Base-by-base conservation (phyloP, 495 filamentous ascomycete species). In the Trichoderma parareesei region DNA sequence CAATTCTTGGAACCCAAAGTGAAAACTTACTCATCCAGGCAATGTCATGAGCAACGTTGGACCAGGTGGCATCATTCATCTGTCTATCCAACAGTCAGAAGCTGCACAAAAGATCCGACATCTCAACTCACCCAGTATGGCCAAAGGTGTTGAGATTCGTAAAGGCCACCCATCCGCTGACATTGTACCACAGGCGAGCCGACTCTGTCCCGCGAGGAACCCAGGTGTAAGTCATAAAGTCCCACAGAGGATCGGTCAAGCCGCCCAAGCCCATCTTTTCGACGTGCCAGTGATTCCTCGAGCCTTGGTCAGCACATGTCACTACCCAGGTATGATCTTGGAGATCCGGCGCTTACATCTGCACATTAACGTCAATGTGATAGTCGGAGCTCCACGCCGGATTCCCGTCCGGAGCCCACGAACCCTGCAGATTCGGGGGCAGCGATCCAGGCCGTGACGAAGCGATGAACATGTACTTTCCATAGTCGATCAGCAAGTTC, bases 221-320 rank as follows among this genome's bases (percentile, higher is more conserved):
- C 81, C 81, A 83, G 0, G 76, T 83, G n/a, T 82, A 69, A n/a
- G 71, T 65, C 70, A 84, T 82, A 44, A 78, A 82, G 43, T 77
- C 65, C 73, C 75, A 82, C 0, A 78, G 67, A 8, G 76, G 68
- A 20, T 71, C 66, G 27, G 74, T 40, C 3, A 43, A 16, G 4
- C 38, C 38, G 3, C 60, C 60, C 38, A 61, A 43, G n/a, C 66
- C 66, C 37, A 60, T 65, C 46, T 65, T 41, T 13, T 65, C 55
- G 10, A 59, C 60, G 11, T 20, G 38, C 66, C 66, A 68, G 38
- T 66, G 60, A 64, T 80, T 81, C 53, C 53, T 57, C 46, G 20
- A 41, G 0, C 3, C 8, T 18, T 49, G 8, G n/a, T 49, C 16
- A 49, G 14, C 46, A 3, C 16, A 27, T 27, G 27, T 27, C 27